Conservation (phyloP, 352 stramenopile species). For the Pythium grandisporangium region DNA sequence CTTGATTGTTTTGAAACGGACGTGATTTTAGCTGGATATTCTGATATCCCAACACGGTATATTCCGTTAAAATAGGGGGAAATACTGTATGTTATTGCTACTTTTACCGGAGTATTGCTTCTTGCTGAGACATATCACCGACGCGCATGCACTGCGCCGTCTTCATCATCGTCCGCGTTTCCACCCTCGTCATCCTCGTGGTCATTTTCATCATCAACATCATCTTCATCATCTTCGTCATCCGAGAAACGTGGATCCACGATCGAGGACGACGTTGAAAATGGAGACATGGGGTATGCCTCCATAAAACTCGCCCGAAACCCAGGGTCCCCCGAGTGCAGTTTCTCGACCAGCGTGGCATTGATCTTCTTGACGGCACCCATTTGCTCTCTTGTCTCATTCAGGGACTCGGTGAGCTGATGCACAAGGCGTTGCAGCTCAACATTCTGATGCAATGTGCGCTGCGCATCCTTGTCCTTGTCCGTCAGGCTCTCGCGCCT, state of each 20-base stretch:
- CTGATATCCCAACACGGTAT: no score
- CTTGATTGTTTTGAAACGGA: no score
- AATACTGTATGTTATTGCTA: no score
- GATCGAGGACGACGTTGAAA: constrained; percentile 20
- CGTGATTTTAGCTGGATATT: no score
- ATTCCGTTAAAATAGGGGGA: no score
- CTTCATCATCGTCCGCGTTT: background rate
- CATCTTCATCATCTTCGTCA: constrained; percentile 45
- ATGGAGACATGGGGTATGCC: constrained; percentile 21
- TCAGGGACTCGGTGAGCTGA: constrained; percentile 61
- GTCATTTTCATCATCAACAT: constrained; percentile 21
- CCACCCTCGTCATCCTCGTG: background rate
- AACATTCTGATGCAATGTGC: constrained; percentile 48
- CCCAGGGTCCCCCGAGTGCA: constrained; percentile 46
- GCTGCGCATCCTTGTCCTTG: constrained; percentile 54
- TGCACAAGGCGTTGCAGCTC: constrained; percentile 67
- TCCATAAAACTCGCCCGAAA: constrained; percentile 44
- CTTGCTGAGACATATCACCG: no score
- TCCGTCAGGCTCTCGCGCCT: constrained; percentile 41
- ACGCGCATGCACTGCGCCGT: no score
- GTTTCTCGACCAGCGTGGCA: constrained; percentile 47
- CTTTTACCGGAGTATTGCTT: no score
- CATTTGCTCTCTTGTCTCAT: constrained; percentile 61
- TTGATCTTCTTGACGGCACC: constrained; percentile 72
- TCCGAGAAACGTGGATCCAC: constrained; percentile 35